Evolutionary conservation across 768 basidiomycete genomes (phyloP).

Genomic region (Pleurotus giganteus): DNA sequence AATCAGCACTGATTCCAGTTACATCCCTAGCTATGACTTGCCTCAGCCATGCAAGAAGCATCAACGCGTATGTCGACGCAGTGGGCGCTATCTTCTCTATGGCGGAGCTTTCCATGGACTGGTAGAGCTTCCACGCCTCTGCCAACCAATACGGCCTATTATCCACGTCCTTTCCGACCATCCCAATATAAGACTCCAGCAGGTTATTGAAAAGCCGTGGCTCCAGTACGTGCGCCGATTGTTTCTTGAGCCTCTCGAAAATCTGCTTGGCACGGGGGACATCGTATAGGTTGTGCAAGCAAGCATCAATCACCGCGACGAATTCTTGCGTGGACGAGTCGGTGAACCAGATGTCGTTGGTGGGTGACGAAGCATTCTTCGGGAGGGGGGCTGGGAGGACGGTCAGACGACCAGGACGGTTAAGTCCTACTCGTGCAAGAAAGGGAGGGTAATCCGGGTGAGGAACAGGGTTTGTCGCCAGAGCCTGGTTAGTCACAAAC

Average conservation of each 20-base stretch:
- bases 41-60: slow-evolving; percentile 61
- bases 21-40: slow-evolving; percentile 23
- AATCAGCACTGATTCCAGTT: background rate
- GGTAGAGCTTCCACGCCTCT: slow-evolving; percentile 59
- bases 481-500: background rate
- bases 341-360: slow-evolving; percentile 55
- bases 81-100: slow-evolving; percentile 47
- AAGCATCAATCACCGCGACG: slow-evolving; percentile 80
- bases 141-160: slow-evolving; percentile 57
- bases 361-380: slow-evolving; percentile 33
- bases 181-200: slow-evolving; percentile 59
- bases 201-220: slow-evolving; percentile 66
- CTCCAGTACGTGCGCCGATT: slow-evolving; percentile 27
- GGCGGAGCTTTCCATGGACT: slow-evolving; percentile 45
- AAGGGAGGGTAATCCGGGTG: slow-evolving; percentile 38
- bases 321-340: slow-evolving; percentile 68
- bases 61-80: slow-evolving; percentile 62
- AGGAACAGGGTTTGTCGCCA: slow-evolving; percentile 27
- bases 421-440: slow-evolving; percentile 32
- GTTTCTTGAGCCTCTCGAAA: slow-evolving; percentile 58
- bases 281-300: slow-evolving; percentile 73
- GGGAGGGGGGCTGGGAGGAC: slow-evolving; percentile 70
- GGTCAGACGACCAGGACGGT: slow-evolving; percentile 46
- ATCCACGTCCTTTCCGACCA: slow-evolving; percentile 49
- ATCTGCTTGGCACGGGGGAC: slow-evolving; percentile 73